Conservation (phyloP, 345 rosid genomes). For the Eucalyptus cloeziana region DNA sequence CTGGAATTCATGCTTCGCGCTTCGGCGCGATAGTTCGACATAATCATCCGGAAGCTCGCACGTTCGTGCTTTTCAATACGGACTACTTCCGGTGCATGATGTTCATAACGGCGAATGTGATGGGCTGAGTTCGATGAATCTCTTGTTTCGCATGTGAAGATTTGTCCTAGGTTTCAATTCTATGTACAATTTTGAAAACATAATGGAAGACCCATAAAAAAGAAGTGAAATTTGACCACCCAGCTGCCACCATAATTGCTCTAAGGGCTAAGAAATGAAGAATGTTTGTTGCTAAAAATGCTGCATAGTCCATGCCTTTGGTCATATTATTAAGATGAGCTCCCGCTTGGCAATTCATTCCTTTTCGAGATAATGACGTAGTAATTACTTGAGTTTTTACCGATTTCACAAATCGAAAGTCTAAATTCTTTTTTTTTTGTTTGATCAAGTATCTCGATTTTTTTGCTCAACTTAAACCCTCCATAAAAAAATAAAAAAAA, state of each 20-base stretch:
- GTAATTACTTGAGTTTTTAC: not conserved
- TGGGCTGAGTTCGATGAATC: not conserved
- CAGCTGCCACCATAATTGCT: not conserved
- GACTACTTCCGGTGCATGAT: not conserved
- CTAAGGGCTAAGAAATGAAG: not conserved
- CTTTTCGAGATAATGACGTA: not conserved
- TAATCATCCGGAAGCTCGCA: not conserved
- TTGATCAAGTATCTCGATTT: not conserved
- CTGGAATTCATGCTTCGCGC: not conserved
- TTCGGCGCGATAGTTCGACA: not conserved
- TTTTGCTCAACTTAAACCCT: not conserved
- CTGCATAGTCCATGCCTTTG: not conserved
- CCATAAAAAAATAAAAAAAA: not conserved
- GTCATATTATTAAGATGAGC: not conserved
- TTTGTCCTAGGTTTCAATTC: not conserved
- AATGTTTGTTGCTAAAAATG: not conserved
- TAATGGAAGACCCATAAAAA: not conserved
- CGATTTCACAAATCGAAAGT: not conserved
- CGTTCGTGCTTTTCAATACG: not conserved
- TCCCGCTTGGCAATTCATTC: not conserved
- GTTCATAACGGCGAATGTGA: not conserved
- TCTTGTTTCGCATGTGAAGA: not conserved
- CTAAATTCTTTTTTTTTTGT: not conserved
- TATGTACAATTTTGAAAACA: not conserved
- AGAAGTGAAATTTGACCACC: not conserved